These are phyloP conservation scores for Schwanniomyces sp. DNA, from an alignment of 805 yeast genomes.

Conservation along the genomic window DNA sequence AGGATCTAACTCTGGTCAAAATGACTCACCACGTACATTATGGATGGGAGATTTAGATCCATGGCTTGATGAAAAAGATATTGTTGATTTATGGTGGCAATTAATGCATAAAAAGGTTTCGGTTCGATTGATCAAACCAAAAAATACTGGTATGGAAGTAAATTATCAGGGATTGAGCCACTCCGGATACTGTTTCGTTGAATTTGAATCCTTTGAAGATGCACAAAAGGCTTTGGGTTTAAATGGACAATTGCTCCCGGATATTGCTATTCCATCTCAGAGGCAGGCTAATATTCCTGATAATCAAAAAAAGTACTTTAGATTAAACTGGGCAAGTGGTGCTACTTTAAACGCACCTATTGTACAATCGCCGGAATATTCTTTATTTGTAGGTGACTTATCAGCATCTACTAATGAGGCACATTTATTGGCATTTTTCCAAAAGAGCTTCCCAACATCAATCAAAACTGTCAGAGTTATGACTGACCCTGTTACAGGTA, in stretches of 20 bases:
- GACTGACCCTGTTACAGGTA: conserved; percentile 81
- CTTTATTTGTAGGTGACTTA: conserved; percentile 80
- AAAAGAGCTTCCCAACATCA: conserved; percentile 57
- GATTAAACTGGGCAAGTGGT: conserved; percentile 83
- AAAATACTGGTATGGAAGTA: conserved; percentile 20
- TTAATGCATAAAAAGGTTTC: conserved; percentile 53
- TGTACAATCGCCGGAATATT: conserved; percentile 72
- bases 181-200: conserved; percentile 75
- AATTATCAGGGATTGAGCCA: conserved; percentile 28
- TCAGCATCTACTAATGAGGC: conserved; percentile 81
- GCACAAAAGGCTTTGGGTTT: conserved; percentile 68
- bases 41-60: conserved; percentile 93
- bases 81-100: conserved; percentile 57
- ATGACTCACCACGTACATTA: conserved; percentile 62
- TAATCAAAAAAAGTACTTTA: conserved; percentile 58
- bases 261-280: conserved; percentile 47
- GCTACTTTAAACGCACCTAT: conserved; percentile 73
- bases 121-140: conserved; percentile 65
- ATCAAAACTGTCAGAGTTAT: conserved; percentile 80
- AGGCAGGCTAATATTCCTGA: conserved; percentile 42
- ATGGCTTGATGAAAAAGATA: conserved; percentile 66
- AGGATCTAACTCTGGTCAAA: conserved; percentile 8
- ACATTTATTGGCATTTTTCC: conserved; percentile 70
- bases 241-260: conserved; percentile 67
- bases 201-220: conserved; percentile 65